phyloP scores from a whole-genome alignment of 192 early-diverging fungal species.

The Cetraspora pellucida region DNA sequence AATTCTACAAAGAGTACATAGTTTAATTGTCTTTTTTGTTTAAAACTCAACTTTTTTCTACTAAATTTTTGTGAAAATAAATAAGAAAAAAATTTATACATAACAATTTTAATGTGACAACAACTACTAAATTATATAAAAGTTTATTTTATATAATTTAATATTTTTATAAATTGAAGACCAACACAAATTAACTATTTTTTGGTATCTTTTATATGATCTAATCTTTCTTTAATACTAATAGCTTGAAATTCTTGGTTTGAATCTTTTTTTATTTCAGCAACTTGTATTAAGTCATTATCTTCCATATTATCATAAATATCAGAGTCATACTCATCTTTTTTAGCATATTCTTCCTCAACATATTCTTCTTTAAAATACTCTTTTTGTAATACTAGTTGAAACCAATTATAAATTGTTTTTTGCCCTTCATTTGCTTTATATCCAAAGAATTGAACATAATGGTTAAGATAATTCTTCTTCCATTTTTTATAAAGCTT shows the following conservation, averaged over 20 bases:
- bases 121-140: not conserved
- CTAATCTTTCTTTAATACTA: not conserved
- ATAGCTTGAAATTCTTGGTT: no score
- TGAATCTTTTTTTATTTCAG: no score
- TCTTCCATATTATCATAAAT: not conserved
- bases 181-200: not conserved
- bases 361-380: no score
- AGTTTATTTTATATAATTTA: not conserved
- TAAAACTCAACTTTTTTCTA: no score
- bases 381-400: not conserved
- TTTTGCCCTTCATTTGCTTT: not conserved
- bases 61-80: not conserved
- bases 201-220: not conserved
- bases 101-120: not conserved
- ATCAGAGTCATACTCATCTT: not conserved
- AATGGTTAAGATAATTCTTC: not conserved
- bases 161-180: not conserved
- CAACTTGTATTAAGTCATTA: no score
- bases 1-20: no score
- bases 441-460: no score
- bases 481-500: not conserved
- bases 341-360: no score
- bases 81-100: not conserved
- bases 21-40: no score
- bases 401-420: not conserved